Base-by-base conservation (phyloP, 169 alveolate species). In the Miamiensis avidus region DNA sequence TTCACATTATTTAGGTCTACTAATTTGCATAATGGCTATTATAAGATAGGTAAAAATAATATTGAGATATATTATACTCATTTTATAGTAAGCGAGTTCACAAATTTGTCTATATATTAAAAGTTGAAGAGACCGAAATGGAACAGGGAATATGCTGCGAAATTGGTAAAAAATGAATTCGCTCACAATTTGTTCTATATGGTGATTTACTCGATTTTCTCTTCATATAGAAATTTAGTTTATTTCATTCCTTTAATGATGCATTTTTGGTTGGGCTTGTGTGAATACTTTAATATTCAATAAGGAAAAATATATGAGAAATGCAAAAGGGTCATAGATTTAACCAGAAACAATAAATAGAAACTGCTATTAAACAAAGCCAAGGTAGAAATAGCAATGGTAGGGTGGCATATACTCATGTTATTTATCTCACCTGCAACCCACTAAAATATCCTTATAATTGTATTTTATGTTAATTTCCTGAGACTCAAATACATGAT, bases 101-200 rank as follows among this genome's bases (percentile, higher is more conserved):
- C 69, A 11, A 49, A 11, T 49, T 34, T 73, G 26, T 75, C 74
- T 29, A 28, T 82, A 64, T 73, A 73, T 33, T 74, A 81, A 82
- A 25, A 74, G 31, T 34, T 75, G 28, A 74, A 82, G 34, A 73
- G 31, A 26, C 87, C 87, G 29, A 34, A n/a, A 28, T 29, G 32
- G 76, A 75, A 75, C 28, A 82, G 0, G 28, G 81, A 82, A 34
- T 82, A 82, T 82, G 82, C 69, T 4, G 25, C 29, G 32, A 0
- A 0, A 32, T 30, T 82, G 75, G 0, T 82, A 27, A 25, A 28
- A 34, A 82, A 82, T 74, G 87, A 82, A 74, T 82, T 82, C 34
- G 31, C 87, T 20, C 76, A 82, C 0, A 82, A 82, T 75, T 65
- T 82, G 74, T n/a, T 82, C 1, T 82, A 73, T 49, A 49, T 49